Evolutionary conservation across 2,329 filamentous ascomycete species (phyloP).

Genomic region (Whalleya microplaca): DNA sequence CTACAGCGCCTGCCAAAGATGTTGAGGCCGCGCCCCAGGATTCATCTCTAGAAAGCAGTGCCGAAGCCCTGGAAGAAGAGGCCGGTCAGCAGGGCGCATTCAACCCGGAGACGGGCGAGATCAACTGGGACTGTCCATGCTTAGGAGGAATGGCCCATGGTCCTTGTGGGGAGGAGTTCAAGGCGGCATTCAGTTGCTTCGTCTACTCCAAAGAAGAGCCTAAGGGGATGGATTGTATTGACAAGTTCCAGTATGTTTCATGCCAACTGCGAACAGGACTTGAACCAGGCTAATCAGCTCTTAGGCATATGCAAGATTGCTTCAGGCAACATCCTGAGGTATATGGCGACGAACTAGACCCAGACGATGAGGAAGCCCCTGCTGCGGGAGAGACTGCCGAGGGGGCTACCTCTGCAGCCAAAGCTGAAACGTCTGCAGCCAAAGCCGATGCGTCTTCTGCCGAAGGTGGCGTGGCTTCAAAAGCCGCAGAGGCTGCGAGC

Average conservation of each 20-base stretch:
- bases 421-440: constrained; percentile 7
- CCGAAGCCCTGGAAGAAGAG: constrained; percentile 72
- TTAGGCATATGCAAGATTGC: constrained; percentile 94
- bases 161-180: constrained; percentile 95
- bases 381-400: constrained; percentile 25
- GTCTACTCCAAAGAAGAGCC: constrained; percentile 94
- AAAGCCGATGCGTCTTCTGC: neutral
- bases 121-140: constrained; percentile 99
- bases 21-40: constrained; percentile 25
- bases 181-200: constrained; percentile 95
- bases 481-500: constrained; percentile 2
- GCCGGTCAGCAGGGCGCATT: constrained; percentile 89
- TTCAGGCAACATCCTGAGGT: constrained; percentile 92
- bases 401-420: neutral
- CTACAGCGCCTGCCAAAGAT: constrained; percentile 32
- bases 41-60: constrained; percentile 38
- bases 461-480: constrained; percentile 1
- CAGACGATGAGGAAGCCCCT: constrained; percentile 70
- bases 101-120: constrained; percentile 98
- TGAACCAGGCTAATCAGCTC: constrained; percentile 35
- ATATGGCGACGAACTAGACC: constrained; percentile 78
- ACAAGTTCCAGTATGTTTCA: constrained; percentile 84
- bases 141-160: constrained; percentile 96
- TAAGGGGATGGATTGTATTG: constrained; percentile 97
- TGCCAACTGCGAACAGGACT: constrained; percentile 6